Evolutionary conservation across 2,329 filamentous ascomycete genomes (phyloP).

Genomic region (Myriosclerotinia duriaeana): DNA sequence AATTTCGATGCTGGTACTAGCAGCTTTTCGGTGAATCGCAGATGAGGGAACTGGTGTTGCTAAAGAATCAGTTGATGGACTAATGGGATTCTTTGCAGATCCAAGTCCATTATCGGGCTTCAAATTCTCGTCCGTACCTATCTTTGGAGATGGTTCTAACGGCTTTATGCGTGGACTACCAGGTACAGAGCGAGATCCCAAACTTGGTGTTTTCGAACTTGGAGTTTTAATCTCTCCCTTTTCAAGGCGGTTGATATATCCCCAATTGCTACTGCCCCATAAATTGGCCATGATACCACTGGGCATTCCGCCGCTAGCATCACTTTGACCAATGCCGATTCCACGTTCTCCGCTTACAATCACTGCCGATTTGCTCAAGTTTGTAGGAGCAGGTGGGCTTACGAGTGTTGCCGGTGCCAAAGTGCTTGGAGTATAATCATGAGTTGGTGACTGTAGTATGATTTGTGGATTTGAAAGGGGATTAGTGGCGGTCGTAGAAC

Average conservation of each 20-base stretch:
- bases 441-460: constrained; percentile 42
- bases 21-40: constrained; percentile 35
- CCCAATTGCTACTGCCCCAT: constrained; percentile 89
- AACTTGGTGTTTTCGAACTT: constrained; percentile 32
- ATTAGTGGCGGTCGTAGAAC: constrained; percentile 37
- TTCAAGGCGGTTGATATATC: constrained; percentile 61
- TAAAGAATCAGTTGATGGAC: constrained; percentile 33
- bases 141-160: constrained; percentile 34
- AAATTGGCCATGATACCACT: constrained; percentile 88
- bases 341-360: constrained; percentile 75
- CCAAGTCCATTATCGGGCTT: constrained; percentile 34
- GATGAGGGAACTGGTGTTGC: constrained; percentile 18
- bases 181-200: constrained; percentile 31
- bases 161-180: constrained; percentile 34
- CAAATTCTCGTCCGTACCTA: constrained; percentile 35
- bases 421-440: constrained; percentile 55
- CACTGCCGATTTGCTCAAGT: constrained; percentile 81
- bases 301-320: constrained; percentile 69
- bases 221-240: constrained; percentile 48
- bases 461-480: constrained; percentile 41
- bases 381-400: constrained; percentile 79
- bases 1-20: constrained; percentile 35
- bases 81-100: constrained; percentile 28
- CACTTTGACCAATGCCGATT: constrained; percentile 59
- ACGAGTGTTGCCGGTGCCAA: constrained; percentile 81